Percentiles rank a stretch among this genome's conserved stretches.
phyloP scores from a whole-genome alignment of 73 alveolate genomes.

The Effrenium voratum region DNA sequence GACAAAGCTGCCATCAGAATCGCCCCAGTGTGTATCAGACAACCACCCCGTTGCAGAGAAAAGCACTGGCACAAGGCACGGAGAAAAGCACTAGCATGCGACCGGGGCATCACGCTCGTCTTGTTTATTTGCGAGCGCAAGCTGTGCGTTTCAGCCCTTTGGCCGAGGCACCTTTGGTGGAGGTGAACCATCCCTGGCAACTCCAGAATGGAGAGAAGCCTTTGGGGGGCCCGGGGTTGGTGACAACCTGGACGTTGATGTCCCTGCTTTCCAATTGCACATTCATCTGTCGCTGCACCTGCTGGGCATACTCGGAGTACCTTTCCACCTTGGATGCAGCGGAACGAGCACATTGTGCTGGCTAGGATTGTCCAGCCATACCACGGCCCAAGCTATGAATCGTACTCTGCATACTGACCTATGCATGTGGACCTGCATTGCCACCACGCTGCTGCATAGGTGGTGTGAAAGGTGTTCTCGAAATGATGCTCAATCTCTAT shows the following conservation, averaged over 20 bases:
- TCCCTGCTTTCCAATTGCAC: slow-evolving; percentile 18
- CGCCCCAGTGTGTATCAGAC: too few species aligned
- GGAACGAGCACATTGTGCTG: too few species aligned
- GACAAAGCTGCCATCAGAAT: too few species aligned
- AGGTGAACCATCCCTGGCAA: slow-evolving; percentile 87
- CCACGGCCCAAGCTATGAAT: not conserved
- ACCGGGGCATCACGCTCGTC: not conserved
- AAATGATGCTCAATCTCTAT: slow-evolving; percentile 89
- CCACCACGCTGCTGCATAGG: slow-evolving; percentile 8
- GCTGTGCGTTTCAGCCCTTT: not conserved
- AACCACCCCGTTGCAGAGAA: too few species aligned
- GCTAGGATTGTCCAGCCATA: not conserved
- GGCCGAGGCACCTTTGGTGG: slow-evolving; percentile 72
- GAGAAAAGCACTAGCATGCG: not conserved
- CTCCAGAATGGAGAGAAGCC: slow-evolving; percentile 81
- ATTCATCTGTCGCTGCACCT: slow-evolving; percentile 31
- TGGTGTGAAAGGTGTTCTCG: slow-evolving; percentile 78
- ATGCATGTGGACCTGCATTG: too few species aligned
- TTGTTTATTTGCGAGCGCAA: not conserved
- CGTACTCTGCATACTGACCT: not conserved
- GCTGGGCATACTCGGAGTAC: slow-evolving; percentile 54
- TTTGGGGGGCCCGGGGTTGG: slow-evolving; percentile 78
- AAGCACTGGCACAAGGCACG: too few species aligned
- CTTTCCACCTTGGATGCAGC: slow-evolving; percentile 43
- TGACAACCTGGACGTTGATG: not conserved